Evolutionary conservation across 169 alveolate genomes (phyloP).

Genomic region (Miamiensis avidus): DNA sequence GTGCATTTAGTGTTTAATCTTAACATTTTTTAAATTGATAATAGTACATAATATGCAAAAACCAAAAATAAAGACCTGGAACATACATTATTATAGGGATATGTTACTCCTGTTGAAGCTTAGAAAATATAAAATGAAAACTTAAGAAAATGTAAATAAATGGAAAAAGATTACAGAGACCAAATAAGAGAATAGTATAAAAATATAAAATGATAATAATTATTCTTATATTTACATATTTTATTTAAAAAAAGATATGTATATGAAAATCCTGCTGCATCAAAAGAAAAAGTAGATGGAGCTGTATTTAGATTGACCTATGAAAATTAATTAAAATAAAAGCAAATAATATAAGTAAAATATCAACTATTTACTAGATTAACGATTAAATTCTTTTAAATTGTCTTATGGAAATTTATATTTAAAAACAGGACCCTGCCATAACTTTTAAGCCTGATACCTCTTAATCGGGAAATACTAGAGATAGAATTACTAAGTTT

Average conservation of each 20-base stretch:
- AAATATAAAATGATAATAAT: neutral
- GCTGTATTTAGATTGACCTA: constrained; percentile 48
- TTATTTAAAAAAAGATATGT: neutral
- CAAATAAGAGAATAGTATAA: constrained; percentile 35
- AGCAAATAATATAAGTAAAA: constrained; percentile 6
- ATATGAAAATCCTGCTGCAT: constrained; percentile 39
- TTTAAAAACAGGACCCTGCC: constrained; percentile 21
- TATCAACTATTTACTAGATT: too few species aligned
- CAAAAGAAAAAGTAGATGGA: constrained; percentile 41
- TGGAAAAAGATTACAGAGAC: constrained; percentile 37
- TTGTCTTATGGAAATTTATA: neutral
- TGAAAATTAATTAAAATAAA: constrained; percentile 35
- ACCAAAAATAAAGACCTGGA: constrained; percentile 31
- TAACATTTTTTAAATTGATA: neutral
- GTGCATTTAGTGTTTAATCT: too few species aligned
- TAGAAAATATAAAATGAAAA: constrained; percentile 19
- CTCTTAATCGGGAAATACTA: constrained; percentile 21
- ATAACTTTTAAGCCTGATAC: constrained; percentile 32
- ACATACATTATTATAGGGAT: constrained; percentile 9
- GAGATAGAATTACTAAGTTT: too few species aligned
- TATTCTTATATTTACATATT: neutral
- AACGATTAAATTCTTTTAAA: too few species aligned
- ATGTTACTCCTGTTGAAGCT: constrained; percentile 27
- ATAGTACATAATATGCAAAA: constrained; percentile 17
- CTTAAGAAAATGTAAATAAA: constrained; percentile 19